Conservation (phyloP, 257 asterid genomes). For the Catharanthus roseus region DNA sequence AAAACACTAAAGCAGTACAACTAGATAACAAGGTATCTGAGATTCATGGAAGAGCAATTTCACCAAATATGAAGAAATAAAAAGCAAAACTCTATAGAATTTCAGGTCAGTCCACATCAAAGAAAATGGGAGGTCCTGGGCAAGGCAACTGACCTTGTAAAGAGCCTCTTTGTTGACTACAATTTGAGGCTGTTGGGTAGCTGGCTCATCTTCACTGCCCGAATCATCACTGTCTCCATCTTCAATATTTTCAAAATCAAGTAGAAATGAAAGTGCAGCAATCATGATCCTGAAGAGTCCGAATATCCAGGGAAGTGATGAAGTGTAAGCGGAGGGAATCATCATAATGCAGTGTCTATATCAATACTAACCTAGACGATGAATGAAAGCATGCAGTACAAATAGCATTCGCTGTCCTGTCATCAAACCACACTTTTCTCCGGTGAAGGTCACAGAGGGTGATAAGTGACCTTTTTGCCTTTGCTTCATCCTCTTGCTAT, state of each 20-base stretch:
- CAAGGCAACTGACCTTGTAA: conserved; percentile 64
- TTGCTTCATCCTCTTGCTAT: conserved; percentile 87
- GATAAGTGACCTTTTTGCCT: conserved; percentile 73
- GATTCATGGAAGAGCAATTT: neutral
- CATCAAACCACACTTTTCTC: conserved; percentile 86
- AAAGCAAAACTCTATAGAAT: neutral
- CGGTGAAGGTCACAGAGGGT: conserved; percentile 77
- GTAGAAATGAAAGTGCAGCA: conserved; percentile 85
- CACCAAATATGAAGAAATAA: neutral
- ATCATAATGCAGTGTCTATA: neutral
- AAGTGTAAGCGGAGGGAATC: neutral
- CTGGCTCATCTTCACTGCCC: conserved; percentile 60
- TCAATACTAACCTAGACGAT: conserved; percentile 48
- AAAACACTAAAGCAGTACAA: neutral
- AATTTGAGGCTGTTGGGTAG: conserved; percentile 49
- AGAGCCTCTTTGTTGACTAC: conserved; percentile 68
- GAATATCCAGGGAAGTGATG: conserved; percentile 10
- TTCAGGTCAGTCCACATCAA: neutral
- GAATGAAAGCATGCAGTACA: conserved; percentile 82
- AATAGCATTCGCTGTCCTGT: conserved; percentile 88
- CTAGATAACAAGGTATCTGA: neutral
- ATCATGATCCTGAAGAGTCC: conserved; percentile 74
- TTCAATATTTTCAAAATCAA: conserved; percentile 84
- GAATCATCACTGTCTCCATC: conserved; percentile 70
- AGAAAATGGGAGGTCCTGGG: conserved; percentile 7